These are phyloP conservation scores for Thecamonas trahens DNA, from an alignment of 78 protist species.

Conservation along the genomic window DNA sequence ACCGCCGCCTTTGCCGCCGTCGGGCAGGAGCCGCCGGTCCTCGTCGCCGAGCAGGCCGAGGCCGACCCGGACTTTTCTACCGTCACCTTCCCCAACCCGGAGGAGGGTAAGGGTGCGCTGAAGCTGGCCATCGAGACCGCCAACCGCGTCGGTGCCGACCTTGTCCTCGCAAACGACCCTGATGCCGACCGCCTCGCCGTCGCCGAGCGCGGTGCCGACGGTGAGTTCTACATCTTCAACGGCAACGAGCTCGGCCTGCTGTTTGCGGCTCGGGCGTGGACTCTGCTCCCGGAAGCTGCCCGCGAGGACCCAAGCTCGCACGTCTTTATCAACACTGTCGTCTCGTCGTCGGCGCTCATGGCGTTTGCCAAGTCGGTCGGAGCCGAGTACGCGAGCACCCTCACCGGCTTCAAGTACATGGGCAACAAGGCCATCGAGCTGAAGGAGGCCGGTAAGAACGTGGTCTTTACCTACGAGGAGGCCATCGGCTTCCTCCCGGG, in stretches of 20 bases:
- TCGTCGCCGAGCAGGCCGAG: conserved; percentile 51
- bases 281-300: not conserved
- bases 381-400: conserved; percentile 45
- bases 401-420: conserved; percentile 99
- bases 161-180: conserved; percentile 98
- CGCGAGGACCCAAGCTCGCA: too few relatives aligned
- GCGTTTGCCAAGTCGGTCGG: not conserved
- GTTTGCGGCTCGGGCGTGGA: conserved; percentile 82
- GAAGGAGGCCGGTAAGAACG: conserved; percentile 33
- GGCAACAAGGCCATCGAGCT: conserved; percentile 78
- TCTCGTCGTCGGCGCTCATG: conserved; percentile 69
- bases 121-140: conserved; percentile 74
- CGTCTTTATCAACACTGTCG: too few relatives aligned
- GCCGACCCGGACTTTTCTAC: conserved; percentile 98
- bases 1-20: conserved; percentile 41
- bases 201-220: conserved; percentile 70
- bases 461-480: conserved; percentile 86
- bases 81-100: conserved; percentile 96
- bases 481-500: conserved; percentile 87
- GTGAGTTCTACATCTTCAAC: conserved; percentile 81
- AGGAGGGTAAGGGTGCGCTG: conserved; percentile 86
- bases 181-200: conserved; percentile 96
- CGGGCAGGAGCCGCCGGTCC: conserved; percentile 30
- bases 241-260: conserved; percentile 96
- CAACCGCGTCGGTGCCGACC: conserved; percentile 20